Percentiles rank a stretch among this genome's conserved stretches.
Conservation (phyloP, 345 rosid genomes). For the Reutealis trisperma region DNA sequence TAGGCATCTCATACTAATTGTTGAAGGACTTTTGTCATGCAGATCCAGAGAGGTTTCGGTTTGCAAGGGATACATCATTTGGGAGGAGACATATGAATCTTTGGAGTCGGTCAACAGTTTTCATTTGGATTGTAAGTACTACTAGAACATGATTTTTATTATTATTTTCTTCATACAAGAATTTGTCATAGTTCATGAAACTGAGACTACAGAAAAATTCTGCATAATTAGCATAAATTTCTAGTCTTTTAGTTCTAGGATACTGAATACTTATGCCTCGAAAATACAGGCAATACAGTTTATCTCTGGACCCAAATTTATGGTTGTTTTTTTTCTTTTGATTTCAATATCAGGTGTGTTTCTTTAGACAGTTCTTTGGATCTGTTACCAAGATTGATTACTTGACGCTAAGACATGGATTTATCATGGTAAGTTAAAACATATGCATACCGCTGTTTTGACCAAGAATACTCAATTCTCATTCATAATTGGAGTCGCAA, state of each 20-base stretch:
- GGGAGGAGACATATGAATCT: conserved; percentile 76
- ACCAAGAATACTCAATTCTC: background rate
- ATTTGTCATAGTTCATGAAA: background rate
- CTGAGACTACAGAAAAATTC: background rate
- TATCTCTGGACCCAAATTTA: background rate
- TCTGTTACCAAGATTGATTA: conserved; percentile 90
- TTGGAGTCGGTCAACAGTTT: conserved; percentile 61
- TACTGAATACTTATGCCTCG: background rate
- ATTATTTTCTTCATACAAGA: no score
- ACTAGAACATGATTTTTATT: background rate
- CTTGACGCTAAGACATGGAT: conserved; percentile 85
- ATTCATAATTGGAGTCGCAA: background rate
- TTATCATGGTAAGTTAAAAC: conserved; percentile 56
- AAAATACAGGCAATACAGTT: background rate
- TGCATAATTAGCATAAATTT: background rate
- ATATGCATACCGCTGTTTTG: background rate
- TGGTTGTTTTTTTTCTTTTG: background rate
- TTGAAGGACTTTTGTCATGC: conserved; percentile 1
- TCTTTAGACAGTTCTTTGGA: conserved; percentile 88
- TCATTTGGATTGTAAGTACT: conserved; percentile 67
- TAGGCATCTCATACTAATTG: background rate
- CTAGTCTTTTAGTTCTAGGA: no score
- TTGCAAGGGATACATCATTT: conserved; percentile 94
- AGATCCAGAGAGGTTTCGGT: conserved; percentile 95
- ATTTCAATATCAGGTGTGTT: conserved; percentile 59